Evolutionary conservation across 1,284 basidiomycete genomes (phyloP), one percentile per base, ranked within the genome.

Genomic region (Ustilago shanxiensis): DNA sequence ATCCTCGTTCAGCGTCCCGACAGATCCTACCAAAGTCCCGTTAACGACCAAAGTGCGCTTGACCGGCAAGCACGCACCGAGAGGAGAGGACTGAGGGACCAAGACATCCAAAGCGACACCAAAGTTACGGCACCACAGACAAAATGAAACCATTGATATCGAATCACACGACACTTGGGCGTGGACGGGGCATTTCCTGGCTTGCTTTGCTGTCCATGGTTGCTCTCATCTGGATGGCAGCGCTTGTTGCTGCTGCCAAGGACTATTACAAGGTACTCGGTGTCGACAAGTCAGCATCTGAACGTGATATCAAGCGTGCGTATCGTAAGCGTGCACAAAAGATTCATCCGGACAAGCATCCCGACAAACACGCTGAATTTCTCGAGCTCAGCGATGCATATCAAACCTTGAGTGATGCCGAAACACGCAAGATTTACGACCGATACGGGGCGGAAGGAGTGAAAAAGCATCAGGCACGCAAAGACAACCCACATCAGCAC

Each of bases 341-440:
- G 53, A 77, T 86, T 20, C 84, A 86, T 54, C 84, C 84, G 0
- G 84, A 86, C 75, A 85, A 85, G 61, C 80, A 85, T 60, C 84
- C 84, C 4, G 84, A 86, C 54, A 83, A 83, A 70, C 77, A 81
- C 29, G 71, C 75, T 35, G 83, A 84, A 68, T 85, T 85, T 18
- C 79, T 86, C 86, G 88, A 86, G 91, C 70, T 86, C 28, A 81
- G 79, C 39, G 84, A 86, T 41, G 84, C 84, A 11, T 86, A 86
- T 52, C 83, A 86, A 64, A 71, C 76, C 10, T 73, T 86, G 13
- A 77, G 75, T 35, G 84, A 86, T 37, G 59, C 77, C 0, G 80
- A 85, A 57, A 66, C 75, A 24, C 74, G 84, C 58, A 75, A 75
- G 59, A 79, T 85, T 41, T 86, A 86, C 74, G 83, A 86, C 60